phyloP scores from a whole-genome alignment of 805 yeast genomes.

The Saccharomyces paradoxus region DNA sequence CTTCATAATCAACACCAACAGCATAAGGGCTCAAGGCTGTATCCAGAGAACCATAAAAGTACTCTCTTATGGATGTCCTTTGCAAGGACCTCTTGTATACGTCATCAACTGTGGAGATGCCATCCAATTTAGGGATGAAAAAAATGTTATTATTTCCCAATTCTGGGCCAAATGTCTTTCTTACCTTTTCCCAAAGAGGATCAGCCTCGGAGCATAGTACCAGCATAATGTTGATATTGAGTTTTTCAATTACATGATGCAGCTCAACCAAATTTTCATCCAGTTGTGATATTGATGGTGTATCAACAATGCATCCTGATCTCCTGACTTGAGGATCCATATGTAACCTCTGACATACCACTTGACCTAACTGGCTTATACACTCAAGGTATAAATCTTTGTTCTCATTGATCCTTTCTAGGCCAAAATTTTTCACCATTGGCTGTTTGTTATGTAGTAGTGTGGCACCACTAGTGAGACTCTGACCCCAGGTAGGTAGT shows the following conservation, averaged over 20 bases:
- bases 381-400: slow-evolving; percentile 39
- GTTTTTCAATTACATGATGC: slow-evolving; percentile 11
- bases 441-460: slow-evolving; percentile 84
- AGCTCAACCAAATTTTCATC: slow-evolving; percentile 14
- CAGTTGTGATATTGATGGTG: slow-evolving; percentile 20
- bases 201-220: slow-evolving; percentile 12
- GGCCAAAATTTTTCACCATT: slow-evolving; percentile 71
- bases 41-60: slow-evolving; percentile 72
- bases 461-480: slow-evolving; percentile 67
- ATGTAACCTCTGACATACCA: slow-evolving; percentile 29
- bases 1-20: slow-evolving; percentile 58
- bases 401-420: slow-evolving; percentile 51
- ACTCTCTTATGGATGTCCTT: slow-evolving; percentile 71
- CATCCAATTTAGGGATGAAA: slow-evolving; percentile 64
- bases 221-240: slow-evolving; percentile 19
- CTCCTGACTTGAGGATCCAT: slow-evolving; percentile 26
- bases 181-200: slow-evolving; percentile 9
- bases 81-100: slow-evolving; percentile 61
- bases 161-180: slow-evolving; percentile 9
- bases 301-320: slow-evolving; percentile 28
- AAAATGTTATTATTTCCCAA: slow-evolving; percentile 28
- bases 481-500: slow-evolving; percentile 62
- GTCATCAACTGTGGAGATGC: slow-evolving; percentile 69
- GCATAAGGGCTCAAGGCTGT: slow-evolving; percentile 78
- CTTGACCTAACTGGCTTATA: slow-evolving; percentile 42